Evolutionary conservation across 306 rosid genomes (phyloP), one percentile per base, ranked within the genome.

Genomic region (Morella rubra): DNA sequence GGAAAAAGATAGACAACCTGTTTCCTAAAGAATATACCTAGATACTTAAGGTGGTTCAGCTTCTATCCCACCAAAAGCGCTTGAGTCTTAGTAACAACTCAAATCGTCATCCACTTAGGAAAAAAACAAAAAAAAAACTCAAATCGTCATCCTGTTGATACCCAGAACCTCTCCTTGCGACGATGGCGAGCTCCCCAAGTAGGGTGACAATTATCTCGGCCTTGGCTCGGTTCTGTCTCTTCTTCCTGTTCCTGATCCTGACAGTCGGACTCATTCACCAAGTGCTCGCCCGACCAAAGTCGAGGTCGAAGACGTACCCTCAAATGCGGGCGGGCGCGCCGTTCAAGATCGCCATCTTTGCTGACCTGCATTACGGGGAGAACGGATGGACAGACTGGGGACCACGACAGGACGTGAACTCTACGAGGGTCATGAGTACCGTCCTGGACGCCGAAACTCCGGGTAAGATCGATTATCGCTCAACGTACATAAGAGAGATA

Each of bases 281-380:
- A 40, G 72, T 7, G 19, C 49, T 75, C 55, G 15, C 61, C 61
- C 66, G 73, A 41, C 66, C 53, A 56, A 49, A 58, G 5, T 10
- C 59, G 19, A 14, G 79, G 79, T 83, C 68, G 69, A 81, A 80
- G 59, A 19, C 20, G 32, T 27, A 27, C 55, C 55, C 84, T 64
- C 80, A 50, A 67, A 68, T 84, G 45, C 86, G 78, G 69, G 65
- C 59, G n/a, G 77, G 69, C 40, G 81, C 83, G 53, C 37, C 84
- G 4, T 89, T 91, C 73, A 91, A 85, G 86, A 71, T 91, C 22
- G 86, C 89, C 0, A 13, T 93, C 64, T 91, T 91, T 50, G 92
- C 98, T 0, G 98, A 91, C 81, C 83, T 93, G 75, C 98, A 93
- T 83, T 91, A 89, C 41, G 98, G 98, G 3, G 97, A 93, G 85